Evolutionary conservation across 768 basidiomycete species (phyloP), one percentile per base, ranked within the genome.

Genomic region (Chlorophyllum brunneum): DNA sequence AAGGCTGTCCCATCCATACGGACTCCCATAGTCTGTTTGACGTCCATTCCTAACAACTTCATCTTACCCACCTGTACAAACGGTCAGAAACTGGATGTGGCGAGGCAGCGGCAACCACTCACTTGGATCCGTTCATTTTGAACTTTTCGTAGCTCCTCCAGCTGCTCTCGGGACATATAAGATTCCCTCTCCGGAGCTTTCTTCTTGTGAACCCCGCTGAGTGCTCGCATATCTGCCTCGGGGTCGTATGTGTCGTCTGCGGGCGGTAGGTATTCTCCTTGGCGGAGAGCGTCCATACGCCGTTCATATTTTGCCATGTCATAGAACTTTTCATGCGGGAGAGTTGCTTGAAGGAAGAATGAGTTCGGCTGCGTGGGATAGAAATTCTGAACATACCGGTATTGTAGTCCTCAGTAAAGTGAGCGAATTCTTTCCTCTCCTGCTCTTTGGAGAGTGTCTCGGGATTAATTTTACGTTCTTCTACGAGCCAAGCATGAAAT

Each of bases 311-410:
- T 78, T 49, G 82, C 83, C 80, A 95, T 92, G 62, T 94, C 81
- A 67, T 95, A 95, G 67, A 94, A 97, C 65, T 97, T 97, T 65
- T 95, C 92, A 61, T 95, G 88, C 8, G 94, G 91, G 2, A 97
- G 76, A 2, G 94, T 97, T 11, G 92, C 93, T 93, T 51, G 16
- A 47, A 7, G 29, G 41, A 33, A 37, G 33, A 41, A 40, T 48
- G 30, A 16, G 45, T 27, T 29, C 24, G 10, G 15, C 36, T 29
- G 26, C 36, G 11, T 22, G 13, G 11, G 13, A 10, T 2, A 30
- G 29, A 18, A 7, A 50, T 5, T 15, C 20, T 51, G 16, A 31
- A 56, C 73, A 26, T 55, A 85, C 89, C 86, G 26, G 88, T 91
- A 60, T 92, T 90, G 62, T 76, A 92, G 63, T 92, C 90, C 65